Evolutionary conservation across 225 moss, liverwort and hornwort species (phyloP).

Genomic region (Asterella californica): DNA sequence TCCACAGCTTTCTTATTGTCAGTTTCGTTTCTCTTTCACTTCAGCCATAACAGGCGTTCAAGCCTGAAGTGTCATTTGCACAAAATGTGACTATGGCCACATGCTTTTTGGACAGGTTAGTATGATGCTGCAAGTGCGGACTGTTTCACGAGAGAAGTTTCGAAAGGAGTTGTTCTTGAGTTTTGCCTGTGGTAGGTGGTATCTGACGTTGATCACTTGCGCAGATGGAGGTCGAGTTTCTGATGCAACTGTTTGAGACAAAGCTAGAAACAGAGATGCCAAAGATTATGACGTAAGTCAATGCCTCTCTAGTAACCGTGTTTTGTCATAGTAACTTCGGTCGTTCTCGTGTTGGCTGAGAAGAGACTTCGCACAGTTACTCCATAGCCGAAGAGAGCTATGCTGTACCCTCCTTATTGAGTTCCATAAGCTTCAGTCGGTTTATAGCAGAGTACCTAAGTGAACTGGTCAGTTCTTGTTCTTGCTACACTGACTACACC

Average conservation of each 20-base stretch:
- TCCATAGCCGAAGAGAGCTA: not conserved
- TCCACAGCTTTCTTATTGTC: not conserved
- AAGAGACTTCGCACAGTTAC: not conserved
- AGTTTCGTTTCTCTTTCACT: not conserved
- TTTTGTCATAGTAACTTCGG: not conserved
- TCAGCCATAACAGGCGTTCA: not conserved
- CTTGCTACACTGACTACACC: not conserved
- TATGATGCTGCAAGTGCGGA: not conserved
- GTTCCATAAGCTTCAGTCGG: not conserved
- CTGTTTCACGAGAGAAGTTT: not conserved
- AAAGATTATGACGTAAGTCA: slow-evolving; percentile 58
- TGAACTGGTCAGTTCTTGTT: not conserved
- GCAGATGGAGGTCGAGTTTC: slow-evolving; percentile 88
- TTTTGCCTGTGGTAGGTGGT: not conserved
- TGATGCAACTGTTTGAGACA: slow-evolving; percentile 81
- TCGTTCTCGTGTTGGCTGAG: not conserved
- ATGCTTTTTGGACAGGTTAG: not conserved
- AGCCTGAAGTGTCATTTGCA: not conserved
- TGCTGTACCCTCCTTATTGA: not conserved
- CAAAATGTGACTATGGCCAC: not conserved
- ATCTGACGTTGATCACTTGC: not conserved
- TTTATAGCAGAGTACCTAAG: not conserved
- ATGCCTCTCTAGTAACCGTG: not conserved
- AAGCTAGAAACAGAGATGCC: slow-evolving; percentile 61
- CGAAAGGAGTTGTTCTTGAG: not conserved